Conservation (phyloP, 139 green algal genomes). For the Chlorella sp. region DNA sequence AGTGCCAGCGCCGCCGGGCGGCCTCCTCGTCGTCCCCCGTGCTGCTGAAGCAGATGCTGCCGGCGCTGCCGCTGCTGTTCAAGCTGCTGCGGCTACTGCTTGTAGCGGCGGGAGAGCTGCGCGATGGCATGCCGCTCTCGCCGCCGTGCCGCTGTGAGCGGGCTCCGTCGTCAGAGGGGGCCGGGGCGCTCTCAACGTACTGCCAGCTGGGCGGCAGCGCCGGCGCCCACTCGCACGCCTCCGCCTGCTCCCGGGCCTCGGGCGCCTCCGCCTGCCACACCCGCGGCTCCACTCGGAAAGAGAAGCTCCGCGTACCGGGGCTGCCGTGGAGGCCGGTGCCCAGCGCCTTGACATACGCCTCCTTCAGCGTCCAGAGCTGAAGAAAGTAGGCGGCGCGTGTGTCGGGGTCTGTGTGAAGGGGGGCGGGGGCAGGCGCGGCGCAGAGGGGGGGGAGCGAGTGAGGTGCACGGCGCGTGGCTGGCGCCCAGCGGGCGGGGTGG, state of each 20-base stretch:
- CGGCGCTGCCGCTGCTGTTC: not conserved
- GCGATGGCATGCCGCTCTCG: no score
- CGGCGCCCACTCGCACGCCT: no score
- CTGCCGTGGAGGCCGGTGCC: slow-evolving; percentile 66
- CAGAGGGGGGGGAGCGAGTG: not conserved
- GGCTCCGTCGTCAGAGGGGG: no score
- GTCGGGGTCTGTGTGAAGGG: not conserved
- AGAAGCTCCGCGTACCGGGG: slow-evolving; percentile 66
- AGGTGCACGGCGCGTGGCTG: no score
- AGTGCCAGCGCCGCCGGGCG: slow-evolving; percentile 25
- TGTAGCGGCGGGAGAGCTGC: no score
- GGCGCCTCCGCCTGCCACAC: not conserved
- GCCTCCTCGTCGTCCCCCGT: not conserved
- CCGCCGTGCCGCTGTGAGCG: no score
- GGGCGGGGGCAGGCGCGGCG: not conserved
- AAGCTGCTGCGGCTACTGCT: not conserved
- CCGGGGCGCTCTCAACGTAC: no score
- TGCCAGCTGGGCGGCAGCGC: no score
- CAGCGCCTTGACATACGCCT: slow-evolving; percentile 79
- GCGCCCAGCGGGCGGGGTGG: no score
- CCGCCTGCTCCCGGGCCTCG: no score
- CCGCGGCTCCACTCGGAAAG: slow-evolving; percentile 31
- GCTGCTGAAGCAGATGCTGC: not conserved
- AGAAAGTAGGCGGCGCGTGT: slow-evolving; percentile 47
- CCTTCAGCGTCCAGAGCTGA: slow-evolving; percentile 79